Evolutionary conservation across 805 yeast genomes (phyloP).

Genomic region (Ogataea saltuana): DNA sequence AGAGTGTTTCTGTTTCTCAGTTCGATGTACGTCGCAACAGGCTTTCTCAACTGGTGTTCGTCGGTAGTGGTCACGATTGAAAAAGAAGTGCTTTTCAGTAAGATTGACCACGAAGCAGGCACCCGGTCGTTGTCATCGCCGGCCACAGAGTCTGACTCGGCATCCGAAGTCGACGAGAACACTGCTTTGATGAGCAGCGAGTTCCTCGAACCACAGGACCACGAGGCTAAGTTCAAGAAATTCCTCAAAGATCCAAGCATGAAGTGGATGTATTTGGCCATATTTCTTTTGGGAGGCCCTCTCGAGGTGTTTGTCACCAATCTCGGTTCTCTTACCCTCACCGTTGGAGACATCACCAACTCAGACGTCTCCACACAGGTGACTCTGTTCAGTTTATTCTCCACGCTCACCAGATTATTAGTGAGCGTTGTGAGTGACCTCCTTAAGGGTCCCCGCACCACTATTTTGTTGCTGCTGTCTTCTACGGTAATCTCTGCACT

Average conservation of each 20-base stretch:
- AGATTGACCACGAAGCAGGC: constrained; percentile 2
- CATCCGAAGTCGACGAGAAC: too few relatives aligned
- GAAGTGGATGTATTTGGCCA: constrained; percentile 59
- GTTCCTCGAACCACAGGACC: constrained; percentile 30
- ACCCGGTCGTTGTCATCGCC: constrained; percentile 12
- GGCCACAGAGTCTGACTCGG: constrained; percentile 8
- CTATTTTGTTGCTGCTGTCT: constrained; percentile 8
- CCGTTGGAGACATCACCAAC: constrained; percentile 31
- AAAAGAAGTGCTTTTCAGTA: constrained; percentile 45
- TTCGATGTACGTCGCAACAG: constrained; percentile 53
- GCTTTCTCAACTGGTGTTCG: constrained; percentile 61
- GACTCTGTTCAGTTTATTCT: constrained; percentile 26
- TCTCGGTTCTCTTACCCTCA: constrained; percentile 65
- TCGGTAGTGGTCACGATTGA: constrained; percentile 65
- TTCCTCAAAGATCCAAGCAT: constrained; percentile 56
- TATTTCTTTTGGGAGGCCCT: constrained; percentile 75
- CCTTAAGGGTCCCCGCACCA: constrained; percentile 9
- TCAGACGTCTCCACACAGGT: constrained; percentile 20
- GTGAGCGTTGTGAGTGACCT: constrained; percentile 24
- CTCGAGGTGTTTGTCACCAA: constrained; percentile 82
- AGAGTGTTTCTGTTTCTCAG: constrained; percentile 56
- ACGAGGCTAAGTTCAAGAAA: constrained; percentile 27
- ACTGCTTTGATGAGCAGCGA: constrained; percentile 36
- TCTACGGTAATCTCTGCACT: constrained; percentile 12
- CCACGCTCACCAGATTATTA: constrained; percentile 31